Conservation (phyloP, 2,329 filamentous ascomycete genomes). For the Trichoderma gracile region DNA sequence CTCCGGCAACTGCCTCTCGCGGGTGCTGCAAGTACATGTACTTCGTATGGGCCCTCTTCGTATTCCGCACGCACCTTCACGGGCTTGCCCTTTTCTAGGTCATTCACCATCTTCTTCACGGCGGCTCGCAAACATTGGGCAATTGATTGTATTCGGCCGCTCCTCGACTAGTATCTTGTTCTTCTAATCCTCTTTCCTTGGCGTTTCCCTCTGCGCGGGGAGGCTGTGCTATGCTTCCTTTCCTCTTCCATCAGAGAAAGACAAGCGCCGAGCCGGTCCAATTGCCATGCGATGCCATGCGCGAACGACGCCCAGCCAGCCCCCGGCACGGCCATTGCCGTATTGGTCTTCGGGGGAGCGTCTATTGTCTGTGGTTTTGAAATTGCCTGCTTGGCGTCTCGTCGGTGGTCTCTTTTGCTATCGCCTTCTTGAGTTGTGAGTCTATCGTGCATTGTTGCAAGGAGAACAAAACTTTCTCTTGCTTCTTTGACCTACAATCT, state of each 20-base stretch:
- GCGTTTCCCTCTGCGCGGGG: not conserved
- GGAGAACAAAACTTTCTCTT: not conserved
- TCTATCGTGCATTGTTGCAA: not conserved
- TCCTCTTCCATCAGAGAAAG: not conserved
- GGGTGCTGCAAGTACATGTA: not conserved
- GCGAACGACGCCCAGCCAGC: not conserved
- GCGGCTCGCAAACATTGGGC: no score
- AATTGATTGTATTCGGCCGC: no score
- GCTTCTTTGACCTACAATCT: not conserved
- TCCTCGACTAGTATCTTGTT: not conserved
- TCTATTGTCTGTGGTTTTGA: not conserved
- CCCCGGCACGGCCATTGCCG: conserved; percentile 16
- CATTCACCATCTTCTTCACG: no score
- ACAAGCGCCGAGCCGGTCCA: not conserved
- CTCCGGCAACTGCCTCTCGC: conserved; percentile 1
- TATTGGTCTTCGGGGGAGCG: conserved; percentile 1
- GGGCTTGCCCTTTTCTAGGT: no score
- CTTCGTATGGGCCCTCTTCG: conserved; percentile 16
- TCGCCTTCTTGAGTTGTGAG: not conserved
- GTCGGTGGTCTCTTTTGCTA: not conserved
- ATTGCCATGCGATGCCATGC: not conserved
- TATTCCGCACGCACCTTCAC: conserved; percentile 3
- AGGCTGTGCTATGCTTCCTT: conserved; percentile 8
- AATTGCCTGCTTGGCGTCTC: conserved; percentile 3
- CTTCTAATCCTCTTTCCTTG: not conserved